These are phyloP conservation scores for Lentithecium fluviatile DNA, from an alignment of 495 filamentous ascomycete species.

Conservation along the genomic window DNA sequence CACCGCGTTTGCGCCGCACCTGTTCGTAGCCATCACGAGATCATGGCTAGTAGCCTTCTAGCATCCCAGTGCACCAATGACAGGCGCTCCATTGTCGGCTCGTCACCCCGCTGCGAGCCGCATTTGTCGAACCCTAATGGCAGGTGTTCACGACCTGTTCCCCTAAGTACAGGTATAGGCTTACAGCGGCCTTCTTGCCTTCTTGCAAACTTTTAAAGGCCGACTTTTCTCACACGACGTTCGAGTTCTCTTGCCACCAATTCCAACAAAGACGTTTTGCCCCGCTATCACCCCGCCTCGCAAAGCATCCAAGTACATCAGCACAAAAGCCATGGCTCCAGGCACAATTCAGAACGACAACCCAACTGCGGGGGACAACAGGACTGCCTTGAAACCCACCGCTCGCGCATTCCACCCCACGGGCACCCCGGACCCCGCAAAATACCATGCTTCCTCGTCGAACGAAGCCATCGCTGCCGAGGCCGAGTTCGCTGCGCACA, in stretches of 20 bases:
- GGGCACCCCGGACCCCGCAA: conserved; percentile 47
- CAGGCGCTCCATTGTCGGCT: background rate
- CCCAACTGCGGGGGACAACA: conserved; percentile 14
- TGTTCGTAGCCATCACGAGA: conserved; percentile 1
- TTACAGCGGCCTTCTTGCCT: conserved; percentile 14
- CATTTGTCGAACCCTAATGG: conserved; percentile 18
- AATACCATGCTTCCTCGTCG: conserved; percentile 80
- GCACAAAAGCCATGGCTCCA: conserved; percentile 29
- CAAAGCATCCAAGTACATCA: background rate
- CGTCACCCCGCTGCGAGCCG: background rate
- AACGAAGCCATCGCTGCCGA: conserved; percentile 75
- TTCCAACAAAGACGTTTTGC: conserved; percentile 16
- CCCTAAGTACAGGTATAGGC: conserved; percentile 30
- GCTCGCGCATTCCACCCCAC: conserved; percentile 51
- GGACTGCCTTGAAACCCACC: conserved; percentile 32
- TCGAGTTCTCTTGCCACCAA: background rate
- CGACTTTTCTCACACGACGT: background rate
- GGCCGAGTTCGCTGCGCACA: conserved; percentile 87
- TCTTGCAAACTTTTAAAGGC: background rate
- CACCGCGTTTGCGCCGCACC: background rate
- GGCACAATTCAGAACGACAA: conserved; percentile 26
- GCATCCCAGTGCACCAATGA: background rate
- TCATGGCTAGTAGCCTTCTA: background rate
- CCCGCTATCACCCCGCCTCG: conserved; percentile 17
- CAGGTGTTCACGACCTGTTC: conserved; percentile 22